Percentiles rank a stretch among this genome's conserved stretches.
Conservation (phyloP, 129 eudicot genomes). For the Flaveria trinervia region DNA sequence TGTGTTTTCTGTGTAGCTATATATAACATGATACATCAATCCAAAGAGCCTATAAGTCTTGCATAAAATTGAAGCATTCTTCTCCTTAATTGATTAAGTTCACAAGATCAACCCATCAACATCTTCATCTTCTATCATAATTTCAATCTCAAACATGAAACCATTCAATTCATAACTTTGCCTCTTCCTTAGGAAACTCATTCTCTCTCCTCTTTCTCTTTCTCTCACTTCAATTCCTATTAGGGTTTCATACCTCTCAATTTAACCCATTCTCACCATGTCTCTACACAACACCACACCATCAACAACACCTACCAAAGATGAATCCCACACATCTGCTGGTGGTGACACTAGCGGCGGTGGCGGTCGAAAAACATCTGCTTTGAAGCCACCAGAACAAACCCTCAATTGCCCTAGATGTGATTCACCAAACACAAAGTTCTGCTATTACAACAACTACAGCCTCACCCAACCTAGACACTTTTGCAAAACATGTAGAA, state of each 20-base stretch:
- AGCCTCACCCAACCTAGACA: slow-evolving; percentile 82
- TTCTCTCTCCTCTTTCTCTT: neutral
- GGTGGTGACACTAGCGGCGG: slow-evolving; percentile 18
- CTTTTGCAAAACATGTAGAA: slow-evolving; percentile 83
- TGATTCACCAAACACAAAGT: slow-evolving; percentile 84
- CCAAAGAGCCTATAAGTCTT: slow-evolving; percentile 37
- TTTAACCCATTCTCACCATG: slow-evolving; percentile 40
- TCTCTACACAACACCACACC: slow-evolving; percentile 40
- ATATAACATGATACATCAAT: slow-evolving; percentile 35
- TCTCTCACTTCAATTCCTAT: slow-evolving; percentile 25
- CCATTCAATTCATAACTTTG: slow-evolving; percentile 52
- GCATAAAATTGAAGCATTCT: slow-evolving; percentile 25
- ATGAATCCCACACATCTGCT: slow-evolving; percentile 34
- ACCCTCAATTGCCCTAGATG: slow-evolving; percentile 73
- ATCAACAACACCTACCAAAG: slow-evolving; percentile 35
- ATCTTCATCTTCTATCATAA: slow-evolving; percentile 40
- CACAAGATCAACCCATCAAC: slow-evolving; percentile 72
- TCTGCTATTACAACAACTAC: slow-evolving; percentile 89
- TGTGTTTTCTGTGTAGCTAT: neutral
- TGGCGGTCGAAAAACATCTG: slow-evolving; percentile 28
- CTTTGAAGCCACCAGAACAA: slow-evolving; percentile 42
- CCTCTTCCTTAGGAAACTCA: slow-evolving; percentile 55
- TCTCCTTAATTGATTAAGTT: slow-evolving; percentile 58
- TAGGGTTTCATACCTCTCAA: slow-evolving; percentile 34
- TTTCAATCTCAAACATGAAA: slow-evolving; percentile 63